Evolutionary conservation across 345 rosid species (phyloP).

Genomic region (Lepidium aucheri): DNA sequence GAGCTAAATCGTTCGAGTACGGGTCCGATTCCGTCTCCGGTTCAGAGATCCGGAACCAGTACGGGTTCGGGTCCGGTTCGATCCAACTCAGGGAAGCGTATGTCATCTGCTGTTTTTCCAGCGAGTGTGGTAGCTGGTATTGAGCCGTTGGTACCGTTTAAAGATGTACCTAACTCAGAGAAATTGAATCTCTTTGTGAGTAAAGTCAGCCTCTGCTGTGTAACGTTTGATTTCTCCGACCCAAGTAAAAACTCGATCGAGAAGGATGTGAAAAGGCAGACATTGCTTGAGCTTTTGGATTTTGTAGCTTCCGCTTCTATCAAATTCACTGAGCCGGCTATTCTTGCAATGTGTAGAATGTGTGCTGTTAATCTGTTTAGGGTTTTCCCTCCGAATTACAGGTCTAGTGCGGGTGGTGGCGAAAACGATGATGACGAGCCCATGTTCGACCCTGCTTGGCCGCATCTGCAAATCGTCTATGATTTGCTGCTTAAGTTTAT

Average conservation of each 20-base stretch:
- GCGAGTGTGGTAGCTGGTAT: slow-evolving; percentile 71
- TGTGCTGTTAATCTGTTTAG: slow-evolving; percentile 75
- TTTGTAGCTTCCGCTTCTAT: slow-evolving; percentile 56
- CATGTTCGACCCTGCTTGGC: slow-evolving; percentile 78
- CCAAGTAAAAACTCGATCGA: slow-evolving; percentile 56
- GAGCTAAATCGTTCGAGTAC: slow-evolving; percentile 40
- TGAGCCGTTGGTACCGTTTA: slow-evolving; percentile 79
- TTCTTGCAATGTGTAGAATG: slow-evolving; percentile 80
- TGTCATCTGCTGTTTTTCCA: slow-evolving; percentile 71
- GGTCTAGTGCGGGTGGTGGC: slow-evolving; percentile 33
- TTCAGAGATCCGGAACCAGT: slow-evolving; percentile 32
- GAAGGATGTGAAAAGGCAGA: slow-evolving; percentile 75
- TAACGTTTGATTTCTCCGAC: slow-evolving; percentile 73
- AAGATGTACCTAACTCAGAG: slow-evolving; percentile 61
- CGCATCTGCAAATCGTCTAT: slow-evolving; percentile 78
- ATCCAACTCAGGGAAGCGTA: slow-evolving; percentile 42
- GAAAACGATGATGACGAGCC: slow-evolving; percentile 77
- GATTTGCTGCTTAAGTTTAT: slow-evolving; percentile 73
- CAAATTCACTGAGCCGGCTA: slow-evolving; percentile 67
- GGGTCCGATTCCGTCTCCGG: slow-evolving; percentile 19
- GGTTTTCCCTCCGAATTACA: slow-evolving; percentile 61
- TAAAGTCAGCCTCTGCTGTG: slow-evolving; percentile 88
- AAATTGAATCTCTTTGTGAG: slow-evolving; percentile 75
- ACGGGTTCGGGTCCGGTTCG: slow-evolving; percentile 30
- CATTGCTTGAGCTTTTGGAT: slow-evolving; percentile 68